A percentile compares a stretch with the other conserved stretches of the same genome.
Conservation (phyloP, 2,329 filamentous ascomycete species). For the Trichoderma harzianum region DNA sequence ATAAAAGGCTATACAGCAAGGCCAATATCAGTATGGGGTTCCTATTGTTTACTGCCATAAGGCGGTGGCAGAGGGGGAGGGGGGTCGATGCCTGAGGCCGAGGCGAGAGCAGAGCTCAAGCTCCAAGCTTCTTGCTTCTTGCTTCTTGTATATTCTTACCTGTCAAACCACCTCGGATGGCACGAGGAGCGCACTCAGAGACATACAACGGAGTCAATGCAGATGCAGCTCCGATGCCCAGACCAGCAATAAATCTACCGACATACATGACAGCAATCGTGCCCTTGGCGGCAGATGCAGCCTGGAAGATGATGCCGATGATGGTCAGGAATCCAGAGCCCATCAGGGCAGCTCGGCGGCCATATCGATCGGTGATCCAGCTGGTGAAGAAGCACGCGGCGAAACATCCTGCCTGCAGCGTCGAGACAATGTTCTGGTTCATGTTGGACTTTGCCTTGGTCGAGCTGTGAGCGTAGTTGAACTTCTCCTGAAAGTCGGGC, state of each 20-base stretch:
- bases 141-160: conserved; percentile 26
- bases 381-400: conserved; percentile 57
- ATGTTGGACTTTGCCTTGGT: conserved; percentile 46
- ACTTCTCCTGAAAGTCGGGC: conserved; percentile 50
- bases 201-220: conserved; percentile 44
- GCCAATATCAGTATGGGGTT: background rate
- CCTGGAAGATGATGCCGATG: conserved; percentile 62
- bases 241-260: conserved; percentile 53
- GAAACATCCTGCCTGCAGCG: conserved; percentile 66
- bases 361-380: conserved; percentile 52
- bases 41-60: background rate
- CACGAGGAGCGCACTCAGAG: conserved; percentile 49
- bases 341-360: conserved; percentile 55
- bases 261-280: conserved; percentile 62
- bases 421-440: conserved; percentile 66
- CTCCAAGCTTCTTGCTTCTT: background rate
- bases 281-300: conserved; percentile 50
- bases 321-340: conserved; percentile 54
- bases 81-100: background rate
- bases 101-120: background rate
- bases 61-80: background rate
- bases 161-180: conserved; percentile 49
- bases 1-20: conserved; percentile 38
- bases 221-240: conserved; percentile 50
- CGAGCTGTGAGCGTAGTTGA: conserved; percentile 32